phyloP scores from a whole-genome alignment of 2,329 filamentous ascomycete species.

The Ascochyta pisi region DNA sequence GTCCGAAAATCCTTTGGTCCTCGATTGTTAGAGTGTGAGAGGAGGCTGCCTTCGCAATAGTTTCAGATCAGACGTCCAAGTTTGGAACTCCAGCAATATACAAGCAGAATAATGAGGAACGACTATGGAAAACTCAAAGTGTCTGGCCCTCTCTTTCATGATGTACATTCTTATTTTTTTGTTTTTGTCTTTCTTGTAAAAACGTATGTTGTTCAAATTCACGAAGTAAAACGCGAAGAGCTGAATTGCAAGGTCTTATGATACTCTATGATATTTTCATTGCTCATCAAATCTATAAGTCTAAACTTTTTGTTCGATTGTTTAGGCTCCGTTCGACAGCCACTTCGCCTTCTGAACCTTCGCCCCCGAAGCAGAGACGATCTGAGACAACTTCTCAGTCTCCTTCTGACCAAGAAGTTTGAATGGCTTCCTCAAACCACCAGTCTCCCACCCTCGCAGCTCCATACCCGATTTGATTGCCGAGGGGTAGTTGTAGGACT shows the following conservation, averaged over 20 bases:
- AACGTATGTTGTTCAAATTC: no score
- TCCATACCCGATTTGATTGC: conserved; percentile 61
- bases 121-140: no score
- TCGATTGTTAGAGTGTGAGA: no score
- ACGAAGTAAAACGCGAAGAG: no score
- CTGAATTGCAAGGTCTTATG: no score
- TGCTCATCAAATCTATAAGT: neutral
- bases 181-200: no score
- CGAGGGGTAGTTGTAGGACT: conserved; percentile 56
- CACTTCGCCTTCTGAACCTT: conserved; percentile 9
- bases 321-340: conserved; percentile 7
- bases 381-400: conserved; percentile 11
- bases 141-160: no score
- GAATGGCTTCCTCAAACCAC: conserved; percentile 60
- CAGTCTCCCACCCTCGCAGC: conserved; percentile 54
- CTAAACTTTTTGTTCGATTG: neutral
- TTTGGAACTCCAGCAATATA: no score
- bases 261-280: neutral
- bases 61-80: no score
- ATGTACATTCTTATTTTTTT: neutral
- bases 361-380: conserved; percentile 3
- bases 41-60: no score
- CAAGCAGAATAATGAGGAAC: no score
- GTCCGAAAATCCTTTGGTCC: no score
- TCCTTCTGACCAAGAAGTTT: conserved; percentile 38